Evolutionary conservation across 2,329 filamentous ascomycete genomes (phyloP).

Genomic region (Colletotrichum brevisporum): DNA sequence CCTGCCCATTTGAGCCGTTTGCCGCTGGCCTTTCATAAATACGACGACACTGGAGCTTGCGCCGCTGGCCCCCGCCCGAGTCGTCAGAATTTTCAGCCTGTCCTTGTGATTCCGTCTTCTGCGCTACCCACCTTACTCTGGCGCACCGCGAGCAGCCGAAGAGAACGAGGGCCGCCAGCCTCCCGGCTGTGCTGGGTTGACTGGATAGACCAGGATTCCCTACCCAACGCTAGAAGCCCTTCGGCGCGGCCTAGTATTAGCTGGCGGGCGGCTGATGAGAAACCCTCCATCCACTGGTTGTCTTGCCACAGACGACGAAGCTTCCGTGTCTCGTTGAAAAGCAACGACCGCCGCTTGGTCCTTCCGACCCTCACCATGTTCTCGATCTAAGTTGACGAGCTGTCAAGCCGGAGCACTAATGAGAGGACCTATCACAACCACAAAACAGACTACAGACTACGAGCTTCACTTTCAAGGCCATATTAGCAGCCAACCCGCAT

Average conservation of each 20-base stretch:
- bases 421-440: constrained; percentile 12
- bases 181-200: constrained; percentile 15
- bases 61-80: constrained; percentile 2
- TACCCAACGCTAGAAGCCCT: constrained; percentile 30
- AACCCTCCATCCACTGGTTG: constrained; percentile 26
- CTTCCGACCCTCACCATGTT: background rate
- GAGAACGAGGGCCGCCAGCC: constrained; percentile 18
- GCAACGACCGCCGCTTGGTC: constrained; percentile 1
- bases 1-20: constrained; percentile 18
- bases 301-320: constrained; percentile 9
- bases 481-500: constrained; percentile 9
- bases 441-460: background rate
- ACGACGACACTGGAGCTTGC: no score
- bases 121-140: constrained; percentile 1
- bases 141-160: background rate
- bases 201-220: constrained; percentile 23
- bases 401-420: background rate
- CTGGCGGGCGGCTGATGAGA: background rate
- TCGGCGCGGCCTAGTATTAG: constrained; percentile 8
- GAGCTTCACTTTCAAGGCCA: background rate
- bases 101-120: constrained; percentile 12
- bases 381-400: background rate
- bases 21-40: background rate
- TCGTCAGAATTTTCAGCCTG: background rate
- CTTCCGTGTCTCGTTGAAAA: constrained; percentile 20